Conservation (phyloP, 805 yeast species). For the Hanseniaspora clermontiae region DNA sequence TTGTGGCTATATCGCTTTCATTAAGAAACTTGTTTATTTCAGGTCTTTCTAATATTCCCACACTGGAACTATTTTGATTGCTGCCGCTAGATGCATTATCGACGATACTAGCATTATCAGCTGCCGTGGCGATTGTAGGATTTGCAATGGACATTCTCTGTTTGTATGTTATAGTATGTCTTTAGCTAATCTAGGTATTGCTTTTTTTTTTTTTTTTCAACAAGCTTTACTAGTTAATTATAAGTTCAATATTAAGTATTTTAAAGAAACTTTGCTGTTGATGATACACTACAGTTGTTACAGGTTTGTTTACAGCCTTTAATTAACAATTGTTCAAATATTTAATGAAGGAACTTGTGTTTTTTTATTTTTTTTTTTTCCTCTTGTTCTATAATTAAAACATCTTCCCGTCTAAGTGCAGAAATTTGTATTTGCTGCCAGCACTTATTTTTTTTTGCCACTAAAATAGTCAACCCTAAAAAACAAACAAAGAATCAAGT, state of each 20-base stretch:
- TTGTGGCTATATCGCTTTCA: constrained; percentile 60
- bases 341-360: no score
- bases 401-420: not conserved
- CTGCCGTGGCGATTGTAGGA: not conserved
- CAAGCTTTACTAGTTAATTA: no score
- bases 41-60: constrained; percentile 27
- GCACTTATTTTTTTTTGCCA: not conserved
- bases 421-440: not conserved
- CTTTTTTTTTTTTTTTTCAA: not conserved
- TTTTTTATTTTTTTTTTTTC: no score
- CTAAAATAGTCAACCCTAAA: not conserved
- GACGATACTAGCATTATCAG: not conserved
- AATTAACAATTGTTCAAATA: no score
- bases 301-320: no score
- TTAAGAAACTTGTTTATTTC: constrained; percentile 41
- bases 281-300: no score
- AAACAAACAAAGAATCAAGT: not conserved
- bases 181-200: not conserved
- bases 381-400: not conserved
- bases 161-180: not conserved
- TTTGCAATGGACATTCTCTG: constrained; percentile 10
- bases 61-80: not conserved
- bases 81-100: not conserved
- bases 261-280: no score
- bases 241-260: no score